phyloP scores from a whole-genome alignment of 192 early-diverging fungal species.

The Gryganskiella cystojenkinii region DNA sequence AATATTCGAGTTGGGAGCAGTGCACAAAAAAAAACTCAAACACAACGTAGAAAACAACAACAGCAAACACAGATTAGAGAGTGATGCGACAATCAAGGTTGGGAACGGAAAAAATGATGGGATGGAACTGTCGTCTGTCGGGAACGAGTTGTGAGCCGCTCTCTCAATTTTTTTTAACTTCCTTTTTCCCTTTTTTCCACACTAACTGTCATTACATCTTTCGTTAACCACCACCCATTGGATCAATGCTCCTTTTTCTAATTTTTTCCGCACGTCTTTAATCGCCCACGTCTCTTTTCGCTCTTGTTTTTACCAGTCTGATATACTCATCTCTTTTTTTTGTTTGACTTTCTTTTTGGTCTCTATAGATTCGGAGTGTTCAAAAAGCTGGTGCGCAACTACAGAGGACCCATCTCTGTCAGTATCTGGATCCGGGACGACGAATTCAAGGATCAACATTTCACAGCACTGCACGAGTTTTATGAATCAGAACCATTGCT shows the following conservation, averaged over 20 bases:
- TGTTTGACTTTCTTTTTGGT: neutral
- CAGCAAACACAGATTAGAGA: neutral
- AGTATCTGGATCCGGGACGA: slow-evolving; percentile 69
- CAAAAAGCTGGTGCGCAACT: slow-evolving; percentile 50
- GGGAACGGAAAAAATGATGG: too few species aligned
- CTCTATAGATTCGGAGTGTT: slow-evolving; percentile 48
- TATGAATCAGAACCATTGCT: slow-evolving; percentile 63
- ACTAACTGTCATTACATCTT: too few species aligned
- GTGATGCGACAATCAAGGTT: too few species aligned
- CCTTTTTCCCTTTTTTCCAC: too few species aligned
- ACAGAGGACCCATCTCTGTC: slow-evolving; percentile 64
- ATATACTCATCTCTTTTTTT: neutral
- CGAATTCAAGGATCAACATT: slow-evolving; percentile 55
- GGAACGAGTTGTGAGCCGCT: too few species aligned
- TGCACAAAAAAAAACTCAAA: neutral
- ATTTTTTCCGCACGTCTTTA: neutral
- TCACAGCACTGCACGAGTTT: slow-evolving; percentile 60
- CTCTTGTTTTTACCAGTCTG: neutral
- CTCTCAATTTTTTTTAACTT: too few species aligned
- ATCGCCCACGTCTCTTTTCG: slow-evolving; percentile 2
- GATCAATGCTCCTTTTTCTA: neutral
- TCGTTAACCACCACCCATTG: too few species aligned
- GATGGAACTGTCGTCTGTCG: too few species aligned
- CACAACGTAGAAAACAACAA: neutral
- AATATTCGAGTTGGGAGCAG: too few species aligned